Percentiles rank a stretch among this genome's conserved stretches.
Evolutionary conservation across 176 grass and related monocot species (phyloP).

Genomic region (Juncus effusus): DNA sequence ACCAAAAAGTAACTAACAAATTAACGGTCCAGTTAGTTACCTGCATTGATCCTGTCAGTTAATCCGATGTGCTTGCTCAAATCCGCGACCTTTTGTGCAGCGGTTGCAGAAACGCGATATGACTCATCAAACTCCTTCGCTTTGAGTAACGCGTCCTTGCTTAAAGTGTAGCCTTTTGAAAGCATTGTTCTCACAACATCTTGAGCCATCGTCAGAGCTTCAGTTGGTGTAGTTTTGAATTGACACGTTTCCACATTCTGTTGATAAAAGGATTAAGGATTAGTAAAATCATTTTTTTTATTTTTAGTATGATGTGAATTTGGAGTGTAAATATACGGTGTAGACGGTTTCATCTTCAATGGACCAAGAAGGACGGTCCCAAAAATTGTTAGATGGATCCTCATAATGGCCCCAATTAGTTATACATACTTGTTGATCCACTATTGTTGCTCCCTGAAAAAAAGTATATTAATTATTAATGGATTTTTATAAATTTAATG

Average conservation of each 20-base stretch:
- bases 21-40: too few relatives aligned
- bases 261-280: background rate
- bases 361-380: constrained; percentile 54
- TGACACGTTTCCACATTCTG: constrained; percentile 54
- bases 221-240: constrained; percentile 58
- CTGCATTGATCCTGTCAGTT: constrained; percentile 65
- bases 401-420: constrained; percentile 63
- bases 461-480: constrained; percentile 1
- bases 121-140: constrained; percentile 94
- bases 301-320: background rate
- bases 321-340: constrained; percentile 55
- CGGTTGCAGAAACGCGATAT: constrained; percentile 49
- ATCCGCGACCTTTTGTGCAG: constrained; percentile 61
- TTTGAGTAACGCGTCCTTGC: constrained; percentile 84
- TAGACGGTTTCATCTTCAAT: constrained; percentile 49
- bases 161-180: constrained; percentile 56
- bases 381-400: constrained; percentile 56
- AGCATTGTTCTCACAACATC: constrained; percentile 84
- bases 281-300: background rate
- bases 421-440: constrained; percentile 95
- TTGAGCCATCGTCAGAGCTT: constrained; percentile 76
- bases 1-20: too few relatives aligned
- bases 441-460: constrained; percentile 83
- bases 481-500: background rate
- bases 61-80: constrained; percentile 77